phyloP scores from a whole-genome alignment of 257 asterid species.

The Forsythia suspensa region DNA sequence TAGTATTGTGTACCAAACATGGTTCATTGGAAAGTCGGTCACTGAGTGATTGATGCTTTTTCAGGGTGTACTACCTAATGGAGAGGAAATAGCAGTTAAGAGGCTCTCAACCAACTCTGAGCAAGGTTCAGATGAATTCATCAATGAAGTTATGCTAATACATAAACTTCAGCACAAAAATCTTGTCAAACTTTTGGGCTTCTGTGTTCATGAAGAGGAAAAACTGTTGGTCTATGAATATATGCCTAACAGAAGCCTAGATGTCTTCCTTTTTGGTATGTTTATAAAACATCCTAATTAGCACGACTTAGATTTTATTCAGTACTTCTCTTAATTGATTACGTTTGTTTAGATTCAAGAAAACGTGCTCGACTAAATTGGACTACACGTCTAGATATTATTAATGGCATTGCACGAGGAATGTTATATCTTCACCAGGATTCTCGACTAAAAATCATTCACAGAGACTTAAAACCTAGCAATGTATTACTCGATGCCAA shows the following conservation, averaged over 20 bases:
- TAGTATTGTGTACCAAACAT: too few relatives aligned
- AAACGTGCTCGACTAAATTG: slow-evolving; percentile 18
- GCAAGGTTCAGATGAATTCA: slow-evolving; percentile 26
- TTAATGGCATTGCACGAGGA: slow-evolving; percentile 20
- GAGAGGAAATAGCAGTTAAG: slow-evolving; percentile 23
- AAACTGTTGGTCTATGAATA: neutral
- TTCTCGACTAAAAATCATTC: slow-evolving; percentile 18
- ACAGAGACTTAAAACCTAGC: too few relatives aligned
- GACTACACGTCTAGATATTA: slow-evolving; percentile 14
- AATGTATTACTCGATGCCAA: slow-evolving; percentile 3
- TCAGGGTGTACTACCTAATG: slow-evolving; percentile 14
- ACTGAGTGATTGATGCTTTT: too few relatives aligned
- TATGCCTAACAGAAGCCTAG: slow-evolving; percentile 22
- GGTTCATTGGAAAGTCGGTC: too few relatives aligned
- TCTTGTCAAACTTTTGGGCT: slow-evolving; percentile 27
- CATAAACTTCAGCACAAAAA: slow-evolving; percentile 29
- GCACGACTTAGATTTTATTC: too few relatives aligned
- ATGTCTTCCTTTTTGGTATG: slow-evolving; percentile 23
- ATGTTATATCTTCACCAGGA: slow-evolving; percentile 24
- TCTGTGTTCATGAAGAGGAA: slow-evolving; percentile 20
- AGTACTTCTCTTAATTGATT: too few relatives aligned
- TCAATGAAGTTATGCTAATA: slow-evolving; percentile 23
- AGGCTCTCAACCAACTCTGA: slow-evolving; percentile 15
- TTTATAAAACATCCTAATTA: neutral
- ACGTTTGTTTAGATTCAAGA: slow-evolving; percentile 12